Evolutionary conservation across 2,329 filamentous ascomycete genomes (phyloP), one percentile per base, ranked within the genome.

Genomic region (Chaetoscypha palmicola): DNA sequence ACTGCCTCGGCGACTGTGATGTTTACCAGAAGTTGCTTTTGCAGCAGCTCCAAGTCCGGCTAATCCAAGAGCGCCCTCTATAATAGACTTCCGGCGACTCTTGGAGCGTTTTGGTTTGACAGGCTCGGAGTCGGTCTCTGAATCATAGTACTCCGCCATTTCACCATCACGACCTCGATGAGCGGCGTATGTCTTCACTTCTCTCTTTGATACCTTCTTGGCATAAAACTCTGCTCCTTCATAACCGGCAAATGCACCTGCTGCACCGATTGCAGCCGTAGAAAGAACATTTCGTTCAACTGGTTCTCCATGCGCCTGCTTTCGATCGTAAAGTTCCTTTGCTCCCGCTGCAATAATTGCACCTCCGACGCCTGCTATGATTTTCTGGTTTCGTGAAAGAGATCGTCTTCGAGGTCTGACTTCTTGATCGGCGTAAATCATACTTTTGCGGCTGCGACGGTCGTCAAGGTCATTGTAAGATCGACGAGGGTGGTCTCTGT

Each of bases 281-380:
- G 73, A 71, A 12, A 81, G 66, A 17, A 75, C 58, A 56, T 81
- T 82, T 50, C 79, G 74, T 34, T 79, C 64, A 0, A 74, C 44
- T 44, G 67, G 41, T 72, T 73, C 49, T 71, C 57, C 54, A 32
- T 61, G 50, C 30, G 59, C 76, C 55, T 81, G 74, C 52, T 68
- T 73, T 48, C 79, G 77, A 56, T 83, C 79, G 60, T 73, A 83
- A 3, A 82, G 62, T 59, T 83, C 79, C 63, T 83, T 83, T 39
- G 76, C 76, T 39, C 78, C 79, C 8, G 77, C 75, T n/a, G 77
- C 75, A 17, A 83, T 64, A 23, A 79, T 76, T 41, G 79, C 79
- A 32, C 79, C 79, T 26, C 76, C 74, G 24, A 82, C 71, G n/a
- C 77, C 79, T 17, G 79, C 79, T 36, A 81, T 70, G 50, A 83